Conservation (phyloP, 169 alveolate species). For the Cryptosporidium ubiquitum region DNA sequence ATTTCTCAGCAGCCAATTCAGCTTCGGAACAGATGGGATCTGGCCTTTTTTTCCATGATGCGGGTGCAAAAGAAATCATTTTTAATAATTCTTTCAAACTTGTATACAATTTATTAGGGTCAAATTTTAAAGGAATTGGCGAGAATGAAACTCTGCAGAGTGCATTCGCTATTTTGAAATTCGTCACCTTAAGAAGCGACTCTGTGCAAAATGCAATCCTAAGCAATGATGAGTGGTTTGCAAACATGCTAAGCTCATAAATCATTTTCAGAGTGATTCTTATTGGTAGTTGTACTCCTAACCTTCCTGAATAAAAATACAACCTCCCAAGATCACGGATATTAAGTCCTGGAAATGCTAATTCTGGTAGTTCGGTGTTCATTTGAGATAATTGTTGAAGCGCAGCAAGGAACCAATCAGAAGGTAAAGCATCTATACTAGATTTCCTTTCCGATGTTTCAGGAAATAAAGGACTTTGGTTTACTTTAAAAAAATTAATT, state of each 20-base stretch:
- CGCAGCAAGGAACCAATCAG: slow-evolving; percentile 52
- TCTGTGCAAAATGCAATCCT: slow-evolving; percentile 46
- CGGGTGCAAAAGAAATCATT: slow-evolving; percentile 6
- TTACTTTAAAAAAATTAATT: not conserved
- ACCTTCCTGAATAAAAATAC: slow-evolving; percentile 57
- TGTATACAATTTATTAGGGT: not conserved
- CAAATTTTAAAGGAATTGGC: not conserved
- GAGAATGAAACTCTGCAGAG: slow-evolving; percentile 29
- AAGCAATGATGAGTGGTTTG: slow-evolving; percentile 32
- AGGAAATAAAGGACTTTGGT: slow-evolving; percentile 19
- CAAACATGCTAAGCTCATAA: slow-evolving; percentile 44
- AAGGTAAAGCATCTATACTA: slow-evolving; percentile 39
- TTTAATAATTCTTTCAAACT: not conserved
- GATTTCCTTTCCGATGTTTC: slow-evolving; percentile 34
- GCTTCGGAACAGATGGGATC: slow-evolving; percentile 40
- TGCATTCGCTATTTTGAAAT: slow-evolving; percentile 38
- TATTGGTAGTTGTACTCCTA: slow-evolving; percentile 48
- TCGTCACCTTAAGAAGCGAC: slow-evolving; percentile 5
- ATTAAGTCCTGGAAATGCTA: slow-evolving; percentile 43
- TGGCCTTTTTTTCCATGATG: slow-evolving; percentile 27
- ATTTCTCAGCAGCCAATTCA: not conserved
- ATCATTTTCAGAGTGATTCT: slow-evolving; percentile 52
- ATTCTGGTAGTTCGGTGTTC: slow-evolving; percentile 42
- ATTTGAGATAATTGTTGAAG: slow-evolving; percentile 32
- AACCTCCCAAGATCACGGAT: slow-evolving; percentile 49